phyloP scores from a whole-genome alignment of 2,329 filamentous ascomycete species.

The Furcasterigmium sp. region DNA sequence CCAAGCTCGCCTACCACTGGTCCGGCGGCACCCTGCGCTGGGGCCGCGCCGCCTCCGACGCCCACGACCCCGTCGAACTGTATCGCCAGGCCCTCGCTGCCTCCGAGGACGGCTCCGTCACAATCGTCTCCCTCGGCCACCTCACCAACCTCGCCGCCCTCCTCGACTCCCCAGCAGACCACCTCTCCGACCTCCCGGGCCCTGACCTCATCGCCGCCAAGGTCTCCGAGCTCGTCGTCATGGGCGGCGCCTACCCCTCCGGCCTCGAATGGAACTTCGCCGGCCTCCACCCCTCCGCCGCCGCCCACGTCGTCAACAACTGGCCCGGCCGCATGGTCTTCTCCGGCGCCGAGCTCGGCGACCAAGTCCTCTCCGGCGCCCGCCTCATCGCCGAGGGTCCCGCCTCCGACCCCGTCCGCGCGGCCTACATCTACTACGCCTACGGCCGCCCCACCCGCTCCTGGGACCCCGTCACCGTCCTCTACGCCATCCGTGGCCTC shows the following conservation, averaged over 20 bases:
- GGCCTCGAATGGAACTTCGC: slow-evolving; percentile 46
- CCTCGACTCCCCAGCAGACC: slow-evolving; percentile 36
- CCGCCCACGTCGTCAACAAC: slow-evolving; percentile 38
- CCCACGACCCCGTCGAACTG: slow-evolving; percentile 35
- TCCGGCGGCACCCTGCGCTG: slow-evolving; percentile 28
- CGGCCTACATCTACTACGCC: slow-evolving; percentile 34
- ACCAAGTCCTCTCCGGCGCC: slow-evolving; percentile 31
- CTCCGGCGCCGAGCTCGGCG: slow-evolving; percentile 38
- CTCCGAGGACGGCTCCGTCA: slow-evolving; percentile 33
- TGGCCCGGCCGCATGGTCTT: slow-evolving; percentile 37
- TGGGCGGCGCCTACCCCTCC: slow-evolving; percentile 44
- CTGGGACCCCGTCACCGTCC: slow-evolving; percentile 36
- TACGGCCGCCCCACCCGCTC: slow-evolving; percentile 25
- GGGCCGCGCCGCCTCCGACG: slow-evolving; percentile 22
- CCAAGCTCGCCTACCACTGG: slow-evolving; percentile 38
- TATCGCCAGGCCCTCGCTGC: slow-evolving; percentile 37
- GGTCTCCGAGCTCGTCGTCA: slow-evolving; percentile 43
- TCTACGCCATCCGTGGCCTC: slow-evolving; percentile 32
- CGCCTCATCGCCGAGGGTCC: slow-evolving; percentile 24
- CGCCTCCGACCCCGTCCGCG: slow-evolving; percentile 25
- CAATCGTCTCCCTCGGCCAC: slow-evolving; percentile 39
- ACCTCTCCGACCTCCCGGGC: slow-evolving; percentile 30
- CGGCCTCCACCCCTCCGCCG: slow-evolving; percentile 26
- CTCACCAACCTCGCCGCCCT: slow-evolving; percentile 41
- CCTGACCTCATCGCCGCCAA: slow-evolving; percentile 34